Evolutionary conservation across 1,139 yeast species (phyloP).

Genomic region (Yamadazyma dendronema): DNA sequence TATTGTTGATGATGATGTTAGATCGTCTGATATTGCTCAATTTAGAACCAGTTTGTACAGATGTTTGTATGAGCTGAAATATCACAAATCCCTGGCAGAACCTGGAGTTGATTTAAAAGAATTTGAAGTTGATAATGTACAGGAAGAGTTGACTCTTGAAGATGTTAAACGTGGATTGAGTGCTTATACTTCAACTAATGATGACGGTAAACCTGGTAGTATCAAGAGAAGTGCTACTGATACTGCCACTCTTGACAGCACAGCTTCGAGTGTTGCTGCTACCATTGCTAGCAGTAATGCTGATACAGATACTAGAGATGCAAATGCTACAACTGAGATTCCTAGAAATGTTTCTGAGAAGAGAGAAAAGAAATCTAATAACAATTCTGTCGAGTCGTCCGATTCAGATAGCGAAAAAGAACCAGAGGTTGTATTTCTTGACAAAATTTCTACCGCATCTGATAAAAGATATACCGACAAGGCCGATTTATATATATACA

Average conservation of each 20-base stretch:
- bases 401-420: not conserved
- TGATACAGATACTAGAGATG: too few relatives aligned
- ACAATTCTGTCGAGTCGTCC: too few relatives aligned
- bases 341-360: too few relatives aligned
- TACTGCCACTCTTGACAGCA: too few relatives aligned
- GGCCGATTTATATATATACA: constrained; percentile 1
- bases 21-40: constrained; percentile 54
- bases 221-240: too few relatives aligned
- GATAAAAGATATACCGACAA: not conserved
- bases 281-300: too few relatives aligned
- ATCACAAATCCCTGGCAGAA: constrained; percentile 43
- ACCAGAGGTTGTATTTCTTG: not conserved
- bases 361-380: too few relatives aligned
- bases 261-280: too few relatives aligned
- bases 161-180: constrained; percentile 19
- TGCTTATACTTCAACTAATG: constrained; percentile 1
- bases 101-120: constrained; percentile 38
- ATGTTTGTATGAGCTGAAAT: constrained; percentile 78
- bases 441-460: not conserved
- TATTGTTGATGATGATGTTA: constrained; percentile 63
- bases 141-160: constrained; percentile 21
- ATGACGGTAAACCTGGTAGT: too few relatives aligned
- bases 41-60: constrained; percentile 64
- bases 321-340: too few relatives aligned
- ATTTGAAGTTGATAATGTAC: too few relatives aligned